Evolutionary conservation across 2,329 filamentous ascomycete species (phyloP).

Genomic region (Fonsecaea monophora): DNA sequence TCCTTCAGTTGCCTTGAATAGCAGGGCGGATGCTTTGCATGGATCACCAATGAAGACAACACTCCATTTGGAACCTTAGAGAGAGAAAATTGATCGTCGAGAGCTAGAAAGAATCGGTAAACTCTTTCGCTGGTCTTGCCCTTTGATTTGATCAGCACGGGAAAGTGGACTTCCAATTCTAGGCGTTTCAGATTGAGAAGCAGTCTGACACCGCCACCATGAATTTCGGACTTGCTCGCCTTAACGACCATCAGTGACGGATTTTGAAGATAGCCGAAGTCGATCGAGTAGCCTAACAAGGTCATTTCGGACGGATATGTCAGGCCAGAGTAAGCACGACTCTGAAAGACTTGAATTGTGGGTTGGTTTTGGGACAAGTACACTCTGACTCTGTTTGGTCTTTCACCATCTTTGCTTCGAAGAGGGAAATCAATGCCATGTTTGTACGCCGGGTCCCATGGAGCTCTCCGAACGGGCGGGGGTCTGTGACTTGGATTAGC

Average conservation of each 20-base stretch:
- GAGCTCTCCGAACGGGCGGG: conserved; percentile 47
- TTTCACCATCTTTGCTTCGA: conserved; percentile 7
- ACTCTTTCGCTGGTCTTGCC: conserved; percentile 26
- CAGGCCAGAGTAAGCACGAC: conserved; percentile 30
- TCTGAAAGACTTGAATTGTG: conserved; percentile 17
- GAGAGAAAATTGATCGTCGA: conserved; percentile 38
- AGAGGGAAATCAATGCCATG: conserved; percentile 27
- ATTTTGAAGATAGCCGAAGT: conserved; percentile 37
- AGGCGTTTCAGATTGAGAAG: conserved; percentile 51
- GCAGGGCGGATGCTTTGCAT: conserved; percentile 38
- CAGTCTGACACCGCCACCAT: conserved; percentile 46
- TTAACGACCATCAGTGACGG: conserved; percentile 34
- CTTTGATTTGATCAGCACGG: conserved; percentile 37
- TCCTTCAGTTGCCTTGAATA: conserved; percentile 38
- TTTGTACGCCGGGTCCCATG: conserved; percentile 24
- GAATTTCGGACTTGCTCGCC: conserved; percentile 15
- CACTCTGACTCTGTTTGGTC: conserved; percentile 23
- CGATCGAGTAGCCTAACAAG: conserved; percentile 29
- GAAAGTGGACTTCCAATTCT: conserved; percentile 53
- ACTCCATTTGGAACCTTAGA: conserved; percentile 15
- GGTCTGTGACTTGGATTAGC: conserved; percentile 43
- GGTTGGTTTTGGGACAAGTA: conserved; percentile 11
- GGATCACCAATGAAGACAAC: conserved; percentile 32
- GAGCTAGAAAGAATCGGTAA: conserved; percentile 39
- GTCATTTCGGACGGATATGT: conserved; percentile 34